Base-by-base conservation (phyloP, 2,329 filamentous ascomycete species). In the Beauveria medogensis region DNA sequence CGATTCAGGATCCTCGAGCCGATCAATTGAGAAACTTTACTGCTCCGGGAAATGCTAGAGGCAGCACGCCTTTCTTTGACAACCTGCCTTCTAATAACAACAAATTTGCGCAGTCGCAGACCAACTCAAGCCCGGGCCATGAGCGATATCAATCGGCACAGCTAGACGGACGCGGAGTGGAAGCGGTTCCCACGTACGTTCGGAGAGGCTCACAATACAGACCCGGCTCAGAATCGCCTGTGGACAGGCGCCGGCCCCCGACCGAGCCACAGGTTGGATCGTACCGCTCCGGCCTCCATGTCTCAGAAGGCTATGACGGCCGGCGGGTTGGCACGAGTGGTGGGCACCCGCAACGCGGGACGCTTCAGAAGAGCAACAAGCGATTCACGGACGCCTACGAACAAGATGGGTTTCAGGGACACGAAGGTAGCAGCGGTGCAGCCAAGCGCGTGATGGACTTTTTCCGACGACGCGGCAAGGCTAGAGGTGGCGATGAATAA, bases 371-470 rank as follows among this genome's bases (percentile, higher is more conserved):
- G 77, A 88, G 87, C 72, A 89, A 89, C 73, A 92, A 93, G 74
- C 86, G 92, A 65, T 96, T 99, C 67, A 87, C 84, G 1, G 92
- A 97, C 68, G 91, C 90, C 2, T 97, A 96, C 71, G 91, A 96
- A 63, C 88, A 91, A 66, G 82, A 84, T 55, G 82, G 81, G 64
- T 80, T 77, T 41, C 80, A 80, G 58, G 84, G 87, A 57, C 87
- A 92, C 69, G 87, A 87, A 37, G 93, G 93, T 50, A 95, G 90
- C 73, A 93, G 87, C 65, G 91, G 91, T 61, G 90, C 92, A 3
- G 92, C 92, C 16, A 88, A 92, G 72, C 87, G 91, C 71, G 94
- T 99, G 44, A 97, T 99, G 92, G 93, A 99, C 76, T 96, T 97
- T 75, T 99, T 99, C 80, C 83, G 94, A 68, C 83, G 92, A 72